Evolutionary conservation across 202 grass and related monocot genomes (phyloP), one percentile per base, ranked within the genome.

Genomic region (Dendrocalamus latiflorus): DNA sequence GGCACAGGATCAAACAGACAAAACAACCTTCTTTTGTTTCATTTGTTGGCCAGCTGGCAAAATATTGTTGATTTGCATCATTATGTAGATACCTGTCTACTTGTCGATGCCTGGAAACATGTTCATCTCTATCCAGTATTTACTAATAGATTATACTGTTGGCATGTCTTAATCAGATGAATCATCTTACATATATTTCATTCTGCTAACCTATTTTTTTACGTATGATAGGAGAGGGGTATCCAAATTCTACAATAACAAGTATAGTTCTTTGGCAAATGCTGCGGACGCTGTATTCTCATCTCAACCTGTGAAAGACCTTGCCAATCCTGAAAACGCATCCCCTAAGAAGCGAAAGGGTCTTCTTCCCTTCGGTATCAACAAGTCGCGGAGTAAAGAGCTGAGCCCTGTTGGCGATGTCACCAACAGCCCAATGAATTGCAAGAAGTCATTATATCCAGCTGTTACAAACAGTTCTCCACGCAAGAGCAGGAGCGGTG

Each of bases 311-410:
- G 60, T 59, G 62, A 83, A 89, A 80, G 83, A 65, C 49, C 78
- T 72, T 21, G 73, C 65, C 12, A 85, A 83, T 77, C 90, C 90
- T 54, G 88, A 81, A 33, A 89, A 83, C 6, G 36, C 89, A 65
- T 91, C 86, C 25, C 90, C 78, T 39, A 90, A 88, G 63, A 97
- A 97, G 51, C 86, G 93, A 71, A 97, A 97, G 77, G 86, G 88
- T 65, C 80, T 89, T 47, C 84, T 91, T 58, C 25, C 94, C 16
- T 91, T 89, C 70, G 55, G 73, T 75, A 68, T 96, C 62, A 85
- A 79, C 47, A 85, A 74, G 47, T 63, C 73, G 5, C 44, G 63
- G 53, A 80, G 80, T 51, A 90, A 79, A 71, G 68, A 70, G 12
- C 51, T 45, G 44, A 83, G 50, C 41, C 38, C 73, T 49, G 79